These are phyloP conservation scores for Colletotrichum sp. DNA, from an alignment of 2,329 filamentous ascomycete genomes.

Conservation along the genomic window DNA sequence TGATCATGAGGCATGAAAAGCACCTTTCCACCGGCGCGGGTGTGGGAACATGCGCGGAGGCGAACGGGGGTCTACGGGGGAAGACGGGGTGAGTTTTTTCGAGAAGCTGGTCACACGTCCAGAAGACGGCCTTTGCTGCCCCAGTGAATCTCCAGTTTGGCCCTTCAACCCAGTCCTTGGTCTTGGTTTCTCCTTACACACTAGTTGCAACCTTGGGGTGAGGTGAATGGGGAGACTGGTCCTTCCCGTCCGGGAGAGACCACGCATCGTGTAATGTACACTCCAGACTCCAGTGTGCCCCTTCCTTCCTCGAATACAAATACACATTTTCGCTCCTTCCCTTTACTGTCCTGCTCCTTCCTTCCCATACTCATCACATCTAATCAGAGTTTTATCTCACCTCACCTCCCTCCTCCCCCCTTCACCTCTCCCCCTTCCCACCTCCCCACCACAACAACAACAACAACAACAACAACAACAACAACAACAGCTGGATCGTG, in stretches of 20 bases:
- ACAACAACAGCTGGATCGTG: not conserved
- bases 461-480: not conserved
- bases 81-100: not conserved
- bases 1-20: slow-evolving; percentile 20
- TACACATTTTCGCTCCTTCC: not conserved
- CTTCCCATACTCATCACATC: not conserved
- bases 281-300: too few species aligned
- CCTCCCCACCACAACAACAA: not conserved
- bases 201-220: not conserved
- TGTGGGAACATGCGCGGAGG: slow-evolving; percentile 13
- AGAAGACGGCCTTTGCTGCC: not conserved
- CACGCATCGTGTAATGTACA: not conserved
- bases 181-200: not conserved
- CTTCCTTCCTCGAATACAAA: not conserved
- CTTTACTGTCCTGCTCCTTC: not conserved
- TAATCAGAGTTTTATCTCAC: slow-evolving; percentile 12
- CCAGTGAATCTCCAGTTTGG: not conserved
- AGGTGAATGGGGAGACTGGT: not conserved
- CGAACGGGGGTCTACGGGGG: slow-evolving; percentile 17
- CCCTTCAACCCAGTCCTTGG: not conserved
- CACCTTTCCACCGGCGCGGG: slow-evolving; percentile 1
- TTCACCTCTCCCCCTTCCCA: not conserved
- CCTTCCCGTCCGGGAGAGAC: not conserved
- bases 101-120: slow-evolving; percentile 2
- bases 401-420: not conserved